Conservation (phyloP, 2,329 filamentous ascomycete species). For the Emericellopsis atlantica region DNA sequence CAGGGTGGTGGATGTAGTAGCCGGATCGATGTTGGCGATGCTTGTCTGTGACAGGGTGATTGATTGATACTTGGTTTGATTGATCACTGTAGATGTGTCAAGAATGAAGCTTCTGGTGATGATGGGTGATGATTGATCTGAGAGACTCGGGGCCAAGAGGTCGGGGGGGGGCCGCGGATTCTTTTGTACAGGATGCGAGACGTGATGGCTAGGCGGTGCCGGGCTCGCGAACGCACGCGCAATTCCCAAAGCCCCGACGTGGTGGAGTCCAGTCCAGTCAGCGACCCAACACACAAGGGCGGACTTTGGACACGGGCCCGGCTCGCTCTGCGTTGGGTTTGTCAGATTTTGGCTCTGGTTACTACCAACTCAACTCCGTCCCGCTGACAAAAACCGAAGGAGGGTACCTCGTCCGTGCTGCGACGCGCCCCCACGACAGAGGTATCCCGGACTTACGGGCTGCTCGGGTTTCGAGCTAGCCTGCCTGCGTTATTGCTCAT, state of each 20-base stretch:
- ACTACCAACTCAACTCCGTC: constrained; percentile 5
- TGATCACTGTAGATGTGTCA: not conserved
- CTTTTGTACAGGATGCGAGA: constrained; percentile 6
- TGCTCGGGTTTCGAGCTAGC: not conserved
- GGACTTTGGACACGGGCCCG: constrained; percentile 20
- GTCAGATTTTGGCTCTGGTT: not conserved
- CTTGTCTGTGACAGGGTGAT: no score
- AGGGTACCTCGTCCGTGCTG: not conserved
- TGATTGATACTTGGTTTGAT: not conserved
- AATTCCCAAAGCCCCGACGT: not conserved
- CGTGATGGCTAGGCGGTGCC: not conserved
- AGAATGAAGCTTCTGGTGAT: not conserved
- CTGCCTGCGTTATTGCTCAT: no score
- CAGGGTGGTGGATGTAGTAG: not conserved
- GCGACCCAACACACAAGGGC: constrained; percentile 3
- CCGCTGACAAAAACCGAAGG: constrained; percentile 10
- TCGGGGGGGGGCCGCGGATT: constrained; percentile 6
- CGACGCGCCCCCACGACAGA: not conserved
- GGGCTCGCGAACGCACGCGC: not conserved
- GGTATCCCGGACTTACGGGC: not conserved
- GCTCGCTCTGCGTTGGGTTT: constrained; percentile 4
- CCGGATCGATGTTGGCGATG: not conserved
- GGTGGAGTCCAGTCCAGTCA: constrained; percentile 7
- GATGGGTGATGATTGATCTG: constrained; percentile 1
- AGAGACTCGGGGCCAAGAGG: not conserved